These are phyloP conservation scores for Phytopythium litorale DNA, from an alignment of 352 stramenopile species.

Conservation along the genomic window DNA sequence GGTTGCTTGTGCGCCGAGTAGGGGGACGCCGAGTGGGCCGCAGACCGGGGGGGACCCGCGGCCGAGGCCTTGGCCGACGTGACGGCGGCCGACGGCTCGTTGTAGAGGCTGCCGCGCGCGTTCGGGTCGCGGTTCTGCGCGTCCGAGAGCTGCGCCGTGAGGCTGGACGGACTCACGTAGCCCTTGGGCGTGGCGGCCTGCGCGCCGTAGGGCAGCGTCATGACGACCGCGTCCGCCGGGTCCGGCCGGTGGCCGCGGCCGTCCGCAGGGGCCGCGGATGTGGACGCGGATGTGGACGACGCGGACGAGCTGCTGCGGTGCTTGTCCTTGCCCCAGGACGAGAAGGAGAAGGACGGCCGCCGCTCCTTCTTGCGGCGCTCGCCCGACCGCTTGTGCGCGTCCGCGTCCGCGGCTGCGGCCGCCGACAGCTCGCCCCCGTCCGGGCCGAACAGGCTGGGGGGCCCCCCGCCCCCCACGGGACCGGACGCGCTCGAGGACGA, in stretches of 20 bases:
- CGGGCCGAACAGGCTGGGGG: neutral
- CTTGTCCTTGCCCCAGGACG: conserved; percentile 46
- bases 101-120: conserved; percentile 6
- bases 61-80: conserved; percentile 1
- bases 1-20: conserved; percentile 1
- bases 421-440: conserved; percentile 27
- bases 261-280: neutral
- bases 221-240: conserved; percentile 18
- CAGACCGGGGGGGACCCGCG: neutral
- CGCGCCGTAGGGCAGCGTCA: conserved; percentile 35
- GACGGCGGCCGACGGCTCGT: conserved; percentile 7
- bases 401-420: conserved; percentile 12
- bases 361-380: conserved; percentile 40
- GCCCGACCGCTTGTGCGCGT: neutral
- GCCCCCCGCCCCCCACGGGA: neutral
- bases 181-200: conserved; percentile 27
- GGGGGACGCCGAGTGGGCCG: neutral
- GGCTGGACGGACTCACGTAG: conserved; percentile 7
- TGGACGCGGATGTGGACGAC: neutral
- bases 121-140: conserved; percentile 6
- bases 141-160: conserved; percentile 6
- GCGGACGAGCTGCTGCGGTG: conserved; percentile 25
- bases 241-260: neutral
- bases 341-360: conserved; percentile 50
- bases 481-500: conserved; percentile 12